Evolutionary conservation across 2,329 filamentous ascomycete species (phyloP).

Genomic region (Cercospora sp.): DNA sequence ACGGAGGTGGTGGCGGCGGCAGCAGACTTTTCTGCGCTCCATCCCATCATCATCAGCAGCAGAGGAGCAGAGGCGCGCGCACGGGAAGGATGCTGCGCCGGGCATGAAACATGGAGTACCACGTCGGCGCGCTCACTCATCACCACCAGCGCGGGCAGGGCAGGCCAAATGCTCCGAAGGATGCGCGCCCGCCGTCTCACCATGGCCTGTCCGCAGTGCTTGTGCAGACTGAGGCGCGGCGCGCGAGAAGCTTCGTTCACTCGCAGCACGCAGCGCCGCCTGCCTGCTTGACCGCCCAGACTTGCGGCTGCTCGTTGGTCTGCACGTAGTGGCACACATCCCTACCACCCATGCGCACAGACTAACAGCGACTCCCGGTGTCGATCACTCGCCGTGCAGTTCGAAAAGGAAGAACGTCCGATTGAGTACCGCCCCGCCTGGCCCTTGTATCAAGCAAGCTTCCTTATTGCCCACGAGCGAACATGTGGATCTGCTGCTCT

Average conservation of each 20-base stretch:
- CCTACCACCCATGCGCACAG: constrained; percentile 23
- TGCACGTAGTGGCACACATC: constrained; percentile 15
- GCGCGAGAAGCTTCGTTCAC: background rate
- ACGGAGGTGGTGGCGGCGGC: background rate
- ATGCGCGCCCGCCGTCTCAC: constrained; percentile 8
- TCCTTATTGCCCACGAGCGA: constrained; percentile 29
- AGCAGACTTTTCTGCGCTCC: background rate
- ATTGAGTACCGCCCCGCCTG: constrained; percentile 34
- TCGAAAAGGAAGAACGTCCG: constrained; percentile 36
- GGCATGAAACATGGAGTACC: constrained; percentile 23
- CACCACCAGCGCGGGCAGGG: constrained; percentile 3
- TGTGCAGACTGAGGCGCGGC: background rate
- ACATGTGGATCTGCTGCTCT: constrained; percentile 29
- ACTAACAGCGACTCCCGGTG: constrained; percentile 27
- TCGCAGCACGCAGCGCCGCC: background rate
- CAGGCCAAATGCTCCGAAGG: constrained; percentile 16
- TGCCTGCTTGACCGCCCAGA: constrained; percentile 17
- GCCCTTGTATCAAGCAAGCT: constrained; percentile 31
- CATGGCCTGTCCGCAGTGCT: background rate
- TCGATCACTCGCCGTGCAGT: constrained; percentile 25
- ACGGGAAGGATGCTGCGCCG: constrained; percentile 15
- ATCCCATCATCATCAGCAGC: background rate
- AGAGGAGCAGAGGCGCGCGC: background rate
- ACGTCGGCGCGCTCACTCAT: constrained; percentile 8
- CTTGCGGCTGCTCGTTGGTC: constrained; percentile 9